Base-by-base conservation (phyloP, 148 eudicot species). In the Silene latifolia region DNA sequence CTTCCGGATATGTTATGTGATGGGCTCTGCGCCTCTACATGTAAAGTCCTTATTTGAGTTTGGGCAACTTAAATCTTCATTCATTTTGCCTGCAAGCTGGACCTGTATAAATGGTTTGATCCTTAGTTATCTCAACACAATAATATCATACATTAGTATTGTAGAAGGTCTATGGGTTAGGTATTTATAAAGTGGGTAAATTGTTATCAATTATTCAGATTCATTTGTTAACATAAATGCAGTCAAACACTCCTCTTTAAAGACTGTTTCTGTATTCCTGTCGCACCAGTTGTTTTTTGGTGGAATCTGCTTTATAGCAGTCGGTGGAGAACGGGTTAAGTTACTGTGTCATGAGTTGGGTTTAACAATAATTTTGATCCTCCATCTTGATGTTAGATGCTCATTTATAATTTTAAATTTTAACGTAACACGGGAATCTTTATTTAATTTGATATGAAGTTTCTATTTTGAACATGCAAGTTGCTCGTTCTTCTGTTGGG, bases 271-370 rank as follows among this genome's bases (percentile, higher is more conserved):
- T 21, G 5, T 39, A 19, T 60, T 19, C 8, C 25, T 60, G 27
- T 60, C 11, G 29, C 3, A 21, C 24, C 44, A 39, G 8, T 20
- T 60, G 64, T 60, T 60, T 60, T 39, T 60, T 59, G 63, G 46
- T 17, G 17, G 20, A 63, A 47, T 54, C 66, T 75, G 69, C 69
- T 18, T n/a, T 69, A 8, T 39, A 5, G 12, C 68, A 17, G 42
- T 61, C 48, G 44, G 18, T 46, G 19, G 18, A 25, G 67, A 46
- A 54, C 69, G 64, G 24, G 18, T 59, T n/a, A 69, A 19, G 46
- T 10, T 18, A 58, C n/a, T 21, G 5, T 57, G 66, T 76, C 54
- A 35, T 76, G 72, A 54, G 63, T 18, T 56, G 21, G 44, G 21
- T 18, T 57, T 10, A 7, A 19, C 63, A 25, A 12, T 15, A 62